Evolutionary conservation across 257 asterid genomes (phyloP), one percentile per base, ranked within the genome.

Genomic region (Nicotiana paniculata): DNA sequence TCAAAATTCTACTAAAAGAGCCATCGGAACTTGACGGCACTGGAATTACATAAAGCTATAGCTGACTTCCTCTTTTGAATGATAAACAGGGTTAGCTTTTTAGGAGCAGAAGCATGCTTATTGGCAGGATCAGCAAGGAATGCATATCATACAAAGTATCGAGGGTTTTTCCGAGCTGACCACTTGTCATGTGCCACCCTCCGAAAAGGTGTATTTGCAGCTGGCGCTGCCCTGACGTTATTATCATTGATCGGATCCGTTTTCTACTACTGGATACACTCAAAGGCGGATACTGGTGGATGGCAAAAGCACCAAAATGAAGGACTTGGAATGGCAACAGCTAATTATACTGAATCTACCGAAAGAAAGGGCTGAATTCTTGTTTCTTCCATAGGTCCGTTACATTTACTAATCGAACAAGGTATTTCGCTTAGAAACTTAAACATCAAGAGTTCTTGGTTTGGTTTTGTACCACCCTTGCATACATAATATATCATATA

Each of bases 171-270:
- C 77, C 89, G 80, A 24, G 90, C 81, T 15, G 90, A 86, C 82
- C 85, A 90, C 88, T 81, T 96, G 79, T 96, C 98, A 0, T 96
- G 99, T 80, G 92, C 98, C 85, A 94, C 93, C 51, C 97, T 96
- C 15, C 93, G 98, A 62, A 92, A 93, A 88, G 99, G 99, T 33
- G 98, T 96, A 11, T 96, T 96, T 86, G 99, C 97, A 18, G 97
- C 98, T 5, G 97, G 95, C 9, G 98, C 98, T 35, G 97, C 98
- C 61, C 83, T 96, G 35, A 86, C 93, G 15, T 83, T 96, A 72
- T 18, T 92, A 21, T 88, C 97, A 9, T 88, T 96, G 97, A 65
- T 82, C 0, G 91, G 91, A 54, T 89, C 97, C 48, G 46, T 84
- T 78, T 64, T 84, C 80, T 94, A 96, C 84, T 96, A 96, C 86